Percentiles rank a stretch among this genome's conserved stretches.
These are phyloP conservation scores for Ramaria sp. DNA, from an alignment of 768 basidiomycete genomes.

Conservation along the genomic window DNA sequence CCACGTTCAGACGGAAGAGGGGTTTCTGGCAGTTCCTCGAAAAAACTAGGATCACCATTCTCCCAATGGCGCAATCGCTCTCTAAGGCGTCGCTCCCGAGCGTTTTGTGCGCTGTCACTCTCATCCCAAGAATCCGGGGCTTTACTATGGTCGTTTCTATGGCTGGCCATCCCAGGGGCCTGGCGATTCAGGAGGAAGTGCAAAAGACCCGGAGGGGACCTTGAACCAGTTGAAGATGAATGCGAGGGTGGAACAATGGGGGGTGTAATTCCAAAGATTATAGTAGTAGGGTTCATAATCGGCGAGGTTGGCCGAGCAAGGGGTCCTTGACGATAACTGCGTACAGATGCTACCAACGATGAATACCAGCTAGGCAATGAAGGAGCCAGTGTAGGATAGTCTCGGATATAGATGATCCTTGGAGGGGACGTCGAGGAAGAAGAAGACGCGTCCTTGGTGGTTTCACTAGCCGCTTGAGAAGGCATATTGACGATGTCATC, in stretches of 20 bases:
- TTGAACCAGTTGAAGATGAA: conserved; percentile 17
- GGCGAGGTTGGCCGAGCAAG: conserved; percentile 50
- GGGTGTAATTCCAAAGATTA: conserved; percentile 83
- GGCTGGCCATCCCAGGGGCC: conserved; percentile 18
- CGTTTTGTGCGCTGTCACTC: conserved; percentile 51
- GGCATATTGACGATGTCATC: conserved; percentile 63
- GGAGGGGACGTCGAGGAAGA: conserved; percentile 27
- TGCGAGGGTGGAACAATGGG: conserved; percentile 44
- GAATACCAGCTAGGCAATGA: conserved; percentile 75
- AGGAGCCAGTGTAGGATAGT: conserved; percentile 65
- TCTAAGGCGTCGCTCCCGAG: conserved; percentile 61
- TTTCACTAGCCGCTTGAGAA: conserved; percentile 18
- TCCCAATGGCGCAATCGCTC: conserved; percentile 71
- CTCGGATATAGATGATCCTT: conserved; percentile 76
- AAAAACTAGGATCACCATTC: conserved; percentile 43
- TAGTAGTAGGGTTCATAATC: conserved; percentile 60
- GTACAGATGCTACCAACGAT: conserved; percentile 67
- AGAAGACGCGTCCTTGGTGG: conserved; percentile 8
- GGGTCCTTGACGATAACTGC: conserved; percentile 58
- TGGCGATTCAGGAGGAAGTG: conserved; percentile 37
- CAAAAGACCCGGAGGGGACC: conserved; percentile 21
- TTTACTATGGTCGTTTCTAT: not conserved
- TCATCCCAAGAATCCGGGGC: conserved; percentile 45
- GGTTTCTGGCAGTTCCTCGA: conserved; percentile 50
- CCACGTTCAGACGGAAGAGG: conserved; percentile 25